Evolutionary conservation across 495 filamentous ascomycete genomes (phyloP).

Genomic region (Amorphotheca resinae): DNA sequence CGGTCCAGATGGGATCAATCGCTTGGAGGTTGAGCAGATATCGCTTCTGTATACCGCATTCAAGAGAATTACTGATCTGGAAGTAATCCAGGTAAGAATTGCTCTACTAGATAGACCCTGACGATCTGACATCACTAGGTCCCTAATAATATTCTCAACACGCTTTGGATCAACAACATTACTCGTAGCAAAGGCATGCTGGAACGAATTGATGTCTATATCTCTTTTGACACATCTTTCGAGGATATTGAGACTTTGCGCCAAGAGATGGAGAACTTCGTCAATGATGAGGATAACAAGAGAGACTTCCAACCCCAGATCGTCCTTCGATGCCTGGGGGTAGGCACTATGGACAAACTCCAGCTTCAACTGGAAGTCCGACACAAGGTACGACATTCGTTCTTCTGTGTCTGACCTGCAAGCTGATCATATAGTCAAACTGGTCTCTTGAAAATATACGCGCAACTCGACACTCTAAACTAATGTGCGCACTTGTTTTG

Average conservation of each 20-base stretch:
- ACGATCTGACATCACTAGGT: too few species aligned
- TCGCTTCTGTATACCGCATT: slow-evolving; percentile 70
- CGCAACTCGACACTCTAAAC: slow-evolving; percentile 59
- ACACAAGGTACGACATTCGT: too few species aligned
- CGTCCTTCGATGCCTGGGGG: slow-evolving; percentile 49
- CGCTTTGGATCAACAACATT: slow-evolving; percentile 65
- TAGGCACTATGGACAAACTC: slow-evolving; percentile 61
- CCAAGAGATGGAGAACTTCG: slow-evolving; percentile 53
- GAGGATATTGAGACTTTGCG: slow-evolving; percentile 57
- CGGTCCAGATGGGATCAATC: slow-evolving; percentile 55
- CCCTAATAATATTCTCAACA: slow-evolving; percentile 68
- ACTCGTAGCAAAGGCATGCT: slow-evolving; percentile 60
- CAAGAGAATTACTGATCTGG: slow-evolving; percentile 48
- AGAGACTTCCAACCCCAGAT: slow-evolving; percentile 61
- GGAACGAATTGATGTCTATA: slow-evolving; percentile 49
- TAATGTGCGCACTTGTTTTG: slow-evolving; percentile 68
- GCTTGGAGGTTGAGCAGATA: slow-evolving; percentile 62
- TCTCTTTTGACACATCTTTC: slow-evolving; percentile 58
- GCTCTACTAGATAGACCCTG: too few species aligned
- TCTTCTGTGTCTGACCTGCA: too few species aligned
- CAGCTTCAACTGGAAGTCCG: slow-evolving; percentile 52
- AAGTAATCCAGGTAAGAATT: slow-evolving; percentile 58
- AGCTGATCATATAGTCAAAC: too few species aligned
- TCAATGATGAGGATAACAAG: slow-evolving; percentile 45
- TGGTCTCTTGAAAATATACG: slow-evolving; percentile 68